Evolutionary conservation across 2,329 filamentous ascomycete species (phyloP), one percentile per base, ranked within the genome.

Genomic region (Stachybotrys elegans): DNA sequence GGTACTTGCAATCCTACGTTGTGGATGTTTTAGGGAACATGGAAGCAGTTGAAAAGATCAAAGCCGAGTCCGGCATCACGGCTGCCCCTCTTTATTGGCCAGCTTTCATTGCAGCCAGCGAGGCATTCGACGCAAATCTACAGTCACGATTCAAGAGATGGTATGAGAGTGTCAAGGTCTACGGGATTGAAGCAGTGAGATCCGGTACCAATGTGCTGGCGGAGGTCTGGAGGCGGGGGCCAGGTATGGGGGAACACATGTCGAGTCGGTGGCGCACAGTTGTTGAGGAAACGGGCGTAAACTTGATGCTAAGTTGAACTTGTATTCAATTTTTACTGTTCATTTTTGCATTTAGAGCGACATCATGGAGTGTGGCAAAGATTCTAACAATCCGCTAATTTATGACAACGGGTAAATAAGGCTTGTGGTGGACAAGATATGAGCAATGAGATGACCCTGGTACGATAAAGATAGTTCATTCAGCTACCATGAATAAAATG

Each of bases 51-150:
- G 48, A 48, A 21, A 19, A 22, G 1, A 50, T 46, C 32, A 48
- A 48, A 31, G 17, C 32, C 13, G 48, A 48, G 14, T 32, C 13
- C 2, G 17, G 34, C 27, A 22, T 48, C 5, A 34, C 47, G 12
- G 47, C 48, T 8, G 46, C 48, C 9, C 48, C 46, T 1, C 42
- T 50, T 2, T 50, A 46, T 42, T 50, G 48, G 48, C 48, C 48
- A 22, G 41, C 48, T 4, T 50, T 50, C 39, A 45, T 50, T 16
- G 48, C 46, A 16, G 48, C 43, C 11, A 44, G 36, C 21, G 47
- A 49, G 29, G 45, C 47, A 9, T 47, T 47, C 31, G 43, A 43
- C 13, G 12, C 31, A 19, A 16, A 25, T 6, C 41, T 47, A 0
- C 50, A 51, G 40, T 19, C 40, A 6, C 42, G 48, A 2, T 52